phyloP scores from a whole-genome alignment of 371 early-diverging fungal species.

The Mucor piriformis region DNA sequence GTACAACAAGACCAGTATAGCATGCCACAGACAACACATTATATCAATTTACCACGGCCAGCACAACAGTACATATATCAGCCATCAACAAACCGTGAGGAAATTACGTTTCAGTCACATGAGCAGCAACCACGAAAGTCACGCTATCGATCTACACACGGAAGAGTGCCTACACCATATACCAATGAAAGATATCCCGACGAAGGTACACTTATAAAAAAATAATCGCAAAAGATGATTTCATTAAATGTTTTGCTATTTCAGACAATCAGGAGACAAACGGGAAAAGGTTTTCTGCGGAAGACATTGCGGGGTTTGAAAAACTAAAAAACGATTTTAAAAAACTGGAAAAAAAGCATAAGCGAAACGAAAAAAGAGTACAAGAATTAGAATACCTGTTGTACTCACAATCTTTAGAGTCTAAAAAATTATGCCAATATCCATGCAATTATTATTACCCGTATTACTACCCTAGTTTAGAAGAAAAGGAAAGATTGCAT shows the following conservation, averaged over 20 bases:
- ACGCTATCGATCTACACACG: too few relatives aligned
- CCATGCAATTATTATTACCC: neutral
- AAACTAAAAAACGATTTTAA: conserved; percentile 7
- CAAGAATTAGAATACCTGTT: conserved; percentile 9
- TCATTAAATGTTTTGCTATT: neutral
- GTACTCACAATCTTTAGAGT: neutral
- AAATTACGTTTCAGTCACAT: neutral
- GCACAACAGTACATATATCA: neutral
- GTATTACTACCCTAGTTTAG: neutral
- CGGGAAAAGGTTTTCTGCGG: conserved; percentile 1
- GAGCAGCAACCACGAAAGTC: neutral
- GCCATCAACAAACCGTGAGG: neutral
- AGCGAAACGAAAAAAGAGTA: neutral
- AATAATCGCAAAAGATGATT: neutral
- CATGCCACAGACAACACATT: neutral
- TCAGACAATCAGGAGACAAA: neutral
- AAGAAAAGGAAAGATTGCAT: neutral
- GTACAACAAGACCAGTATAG: too few relatives aligned
- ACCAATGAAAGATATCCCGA: too few relatives aligned
- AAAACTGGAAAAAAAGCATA: conserved; percentile 10
- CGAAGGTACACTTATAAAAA: neutral
- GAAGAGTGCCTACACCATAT: too few relatives aligned
- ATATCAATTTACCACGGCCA: neutral
- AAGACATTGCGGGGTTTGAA: conserved; percentile 2
- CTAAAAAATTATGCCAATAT: neutral